phyloP scores from a whole-genome alignment of 2,329 filamentous ascomycete genomes.

The Exophiala mesophila region DNA sequence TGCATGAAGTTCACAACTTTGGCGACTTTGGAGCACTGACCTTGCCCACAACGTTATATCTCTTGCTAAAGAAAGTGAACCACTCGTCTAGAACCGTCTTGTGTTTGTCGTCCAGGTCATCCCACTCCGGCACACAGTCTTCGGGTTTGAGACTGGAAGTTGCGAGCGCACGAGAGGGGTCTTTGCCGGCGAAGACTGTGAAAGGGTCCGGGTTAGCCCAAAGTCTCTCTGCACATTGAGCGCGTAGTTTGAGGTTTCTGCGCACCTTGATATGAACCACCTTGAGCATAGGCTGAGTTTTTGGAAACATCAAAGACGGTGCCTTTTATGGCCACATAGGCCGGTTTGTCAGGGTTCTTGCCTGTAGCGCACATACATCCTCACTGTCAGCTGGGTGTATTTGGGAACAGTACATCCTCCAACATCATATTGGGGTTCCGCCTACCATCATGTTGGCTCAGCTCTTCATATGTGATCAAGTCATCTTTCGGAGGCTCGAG shows the following conservation, averaged over 20 bases:
- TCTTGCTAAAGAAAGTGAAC: conserved; percentile 93
- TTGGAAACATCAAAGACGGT: conserved; percentile 90
- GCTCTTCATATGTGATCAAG: conserved; percentile 71
- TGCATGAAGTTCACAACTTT: conserved; percentile 15
- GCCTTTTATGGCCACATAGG: conserved; percentile 67
- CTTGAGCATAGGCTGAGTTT: conserved; percentile 79
- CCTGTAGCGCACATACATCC: conserved; percentile 30
- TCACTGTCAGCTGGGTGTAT: conserved; percentile 12
- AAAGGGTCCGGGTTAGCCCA: neutral
- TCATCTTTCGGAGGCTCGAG: conserved; percentile 84
- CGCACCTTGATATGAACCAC: conserved; percentile 79
- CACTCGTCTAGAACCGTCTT: conserved; percentile 83
- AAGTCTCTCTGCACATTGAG: neutral
- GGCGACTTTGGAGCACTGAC: conserved; percentile 28
- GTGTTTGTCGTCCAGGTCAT: conserved; percentile 76
- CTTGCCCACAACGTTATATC: conserved; percentile 72
- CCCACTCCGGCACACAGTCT: conserved; percentile 78
- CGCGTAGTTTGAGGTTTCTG: neutral
- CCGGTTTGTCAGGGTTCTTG: conserved; percentile 45
- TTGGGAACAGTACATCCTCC: too few relatives aligned
- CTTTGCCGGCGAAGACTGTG: conserved; percentile 89
- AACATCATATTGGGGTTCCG: too few relatives aligned
- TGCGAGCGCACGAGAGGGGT: conserved; percentile 86
- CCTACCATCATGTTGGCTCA: conserved; percentile 79
- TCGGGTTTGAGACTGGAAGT: conserved; percentile 80